These are phyloP conservation scores for Saccharomycopsis synnaedendra DNA, from an alignment of 805 yeast species.

Conservation along the genomic window DNA sequence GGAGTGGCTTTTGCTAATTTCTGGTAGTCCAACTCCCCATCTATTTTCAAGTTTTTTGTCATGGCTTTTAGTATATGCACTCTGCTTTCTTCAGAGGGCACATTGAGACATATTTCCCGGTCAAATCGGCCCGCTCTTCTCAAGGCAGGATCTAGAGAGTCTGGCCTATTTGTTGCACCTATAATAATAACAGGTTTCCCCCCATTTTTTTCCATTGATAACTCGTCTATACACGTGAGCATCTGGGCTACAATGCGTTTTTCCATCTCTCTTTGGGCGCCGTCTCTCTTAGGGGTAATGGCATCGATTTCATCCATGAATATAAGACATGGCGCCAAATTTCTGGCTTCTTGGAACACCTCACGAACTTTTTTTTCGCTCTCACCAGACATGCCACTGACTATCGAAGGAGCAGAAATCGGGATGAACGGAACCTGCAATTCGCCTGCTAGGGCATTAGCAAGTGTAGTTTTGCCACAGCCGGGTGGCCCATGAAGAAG, in stretches of 20 bases:
- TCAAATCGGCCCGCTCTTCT: conserved; percentile 97
- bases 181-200: conserved; percentile 90
- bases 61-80: conserved; percentile 64
- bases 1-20: conserved; percentile 87
- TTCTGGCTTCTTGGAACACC: conserved; percentile 83
- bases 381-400: conserved; percentile 99
- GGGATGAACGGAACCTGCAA: conserved; percentile 86
- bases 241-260: conserved; percentile 92
- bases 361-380: conserved; percentile 91
- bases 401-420: conserved; percentile 90
- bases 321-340: conserved; percentile 82
- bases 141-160: conserved; percentile 85
- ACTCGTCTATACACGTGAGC: conserved; percentile 88
- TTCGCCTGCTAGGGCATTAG: conserved; percentile 93
- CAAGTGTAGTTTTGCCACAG: conserved; percentile 95
- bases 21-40: conserved; percentile 57
- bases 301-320: conserved; percentile 94
- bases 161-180: conserved; percentile 97
- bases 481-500: conserved; percentile 98
- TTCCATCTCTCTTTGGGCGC: conserved; percentile 98
- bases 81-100: conserved; percentile 84
- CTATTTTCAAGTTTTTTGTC: conserved; percentile 54
- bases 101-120: conserved; percentile 85
- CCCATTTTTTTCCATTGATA: conserved; percentile 75
- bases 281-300: conserved; percentile 95